phyloP scores from a whole-genome alignment of 106 monocot genomes.

The Dioscorea zingiberensis region DNA sequence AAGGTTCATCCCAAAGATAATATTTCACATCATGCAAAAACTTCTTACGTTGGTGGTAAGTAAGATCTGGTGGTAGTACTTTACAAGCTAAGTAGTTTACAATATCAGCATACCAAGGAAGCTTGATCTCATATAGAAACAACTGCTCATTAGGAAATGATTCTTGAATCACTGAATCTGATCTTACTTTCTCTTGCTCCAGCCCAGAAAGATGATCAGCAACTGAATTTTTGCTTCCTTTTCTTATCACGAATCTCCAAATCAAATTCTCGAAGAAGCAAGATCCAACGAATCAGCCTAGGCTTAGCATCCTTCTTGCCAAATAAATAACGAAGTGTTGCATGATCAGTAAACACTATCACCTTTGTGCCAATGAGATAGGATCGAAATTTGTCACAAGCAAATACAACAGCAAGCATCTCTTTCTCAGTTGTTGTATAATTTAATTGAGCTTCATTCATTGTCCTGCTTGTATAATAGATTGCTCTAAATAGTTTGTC shows the following conservation, averaged over 20 bases:
- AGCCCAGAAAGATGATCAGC: conserved; percentile 2
- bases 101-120: conserved; percentile 4
- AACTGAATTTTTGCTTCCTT: neutral
- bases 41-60: neutral
- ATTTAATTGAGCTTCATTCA: conserved; percentile 6
- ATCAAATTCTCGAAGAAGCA: conserved; percentile 5
- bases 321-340: neutral
- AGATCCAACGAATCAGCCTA: neutral
- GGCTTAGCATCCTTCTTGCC: conserved; percentile 5
- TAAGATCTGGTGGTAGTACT: neutral
- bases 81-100: neutral
- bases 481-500: neutral
- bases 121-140: neutral
- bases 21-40: neutral
- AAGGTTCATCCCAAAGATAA: too few species aligned
- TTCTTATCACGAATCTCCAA: conserved; percentile 3
- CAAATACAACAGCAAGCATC: too few species aligned
- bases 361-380: too few species aligned
- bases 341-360: too few species aligned
- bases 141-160: neutral
- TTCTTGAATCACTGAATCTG: neutral
- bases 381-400: too few species aligned
- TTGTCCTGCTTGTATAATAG: neutral
- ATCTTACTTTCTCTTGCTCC: neutral
- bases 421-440: conserved; percentile 3